Conservation (phyloP, 2,329 filamentous ascomycete species). For the Kalaharituber pfeilii region DNA sequence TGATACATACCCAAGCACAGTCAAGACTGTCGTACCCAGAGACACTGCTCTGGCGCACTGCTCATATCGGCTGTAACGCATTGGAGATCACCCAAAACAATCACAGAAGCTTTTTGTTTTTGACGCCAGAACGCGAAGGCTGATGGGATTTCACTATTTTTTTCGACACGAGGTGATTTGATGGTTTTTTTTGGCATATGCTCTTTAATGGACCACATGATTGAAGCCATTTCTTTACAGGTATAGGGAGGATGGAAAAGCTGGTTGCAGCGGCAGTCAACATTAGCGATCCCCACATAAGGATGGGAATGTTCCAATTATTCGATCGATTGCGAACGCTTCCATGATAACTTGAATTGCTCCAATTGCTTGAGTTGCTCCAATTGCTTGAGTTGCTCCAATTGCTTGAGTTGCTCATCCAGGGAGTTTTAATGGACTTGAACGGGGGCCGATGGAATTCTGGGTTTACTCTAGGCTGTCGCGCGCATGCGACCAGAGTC, state of each 20-base stretch:
- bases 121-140: background rate
- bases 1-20: background rate
- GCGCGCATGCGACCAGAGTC: constrained; percentile 1
- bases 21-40: background rate
- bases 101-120: background rate
- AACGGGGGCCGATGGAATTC: background rate
- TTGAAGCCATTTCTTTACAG: constrained; percentile 3
- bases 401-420: background rate
- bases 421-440: background rate
- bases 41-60: background rate
- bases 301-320: background rate
- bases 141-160: background rate
- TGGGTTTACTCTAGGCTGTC: background rate
- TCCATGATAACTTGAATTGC: too few species aligned
- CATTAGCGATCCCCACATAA: constrained; percentile 1
- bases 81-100: background rate
- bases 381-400: background rate
- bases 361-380: background rate
- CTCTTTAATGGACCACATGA: constrained; percentile 9
- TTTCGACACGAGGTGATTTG: too few species aligned
- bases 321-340: background rate
- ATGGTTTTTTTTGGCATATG: constrained; percentile 1
- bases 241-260: constrained; percentile 4
- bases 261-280: constrained; percentile 8
- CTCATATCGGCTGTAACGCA: background rate